Conservation (phyloP, 2,329 filamentous ascomycete genomes). For the Xylaria sp. region DNA sequence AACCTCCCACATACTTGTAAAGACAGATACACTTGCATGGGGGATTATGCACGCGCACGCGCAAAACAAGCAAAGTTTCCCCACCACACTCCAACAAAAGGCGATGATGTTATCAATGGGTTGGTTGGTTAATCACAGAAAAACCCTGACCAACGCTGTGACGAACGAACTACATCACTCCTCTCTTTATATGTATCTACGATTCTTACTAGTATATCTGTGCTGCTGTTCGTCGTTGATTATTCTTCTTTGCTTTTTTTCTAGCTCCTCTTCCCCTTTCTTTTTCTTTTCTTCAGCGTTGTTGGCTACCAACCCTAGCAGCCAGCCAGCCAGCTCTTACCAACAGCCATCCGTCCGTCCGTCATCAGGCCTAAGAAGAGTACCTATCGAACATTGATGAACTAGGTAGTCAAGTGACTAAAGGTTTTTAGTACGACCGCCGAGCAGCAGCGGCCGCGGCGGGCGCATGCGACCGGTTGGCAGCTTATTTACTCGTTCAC, state of each 20-base stretch:
- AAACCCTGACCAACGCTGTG: slow-evolving; percentile 4
- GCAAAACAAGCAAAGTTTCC: slow-evolving; percentile 29
- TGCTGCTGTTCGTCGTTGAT: slow-evolving; percentile 16
- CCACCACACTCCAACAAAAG: slow-evolving; percentile 30
- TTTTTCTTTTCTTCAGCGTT: neutral
- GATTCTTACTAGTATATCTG: slow-evolving; percentile 1
- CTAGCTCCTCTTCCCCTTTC: slow-evolving; percentile 3
- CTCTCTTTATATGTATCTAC: slow-evolving; percentile 1
- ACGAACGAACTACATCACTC: neutral
- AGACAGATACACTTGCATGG: slow-evolving; percentile 28
- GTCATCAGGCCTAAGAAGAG: neutral
- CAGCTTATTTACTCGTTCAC: slow-evolving; percentile 28
- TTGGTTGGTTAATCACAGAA: slow-evolving; percentile 13
- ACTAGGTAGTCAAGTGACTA: slow-evolving; percentile 27
- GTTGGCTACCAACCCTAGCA: neutral
- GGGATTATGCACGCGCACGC: slow-evolving; percentile 33
- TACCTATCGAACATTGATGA: neutral
- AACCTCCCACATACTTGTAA: slow-evolving; percentile 25
- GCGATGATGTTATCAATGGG: slow-evolving; percentile 26
- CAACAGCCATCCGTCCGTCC: slow-evolving; percentile 9
- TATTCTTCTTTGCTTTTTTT: neutral
- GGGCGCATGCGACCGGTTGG: slow-evolving; percentile 17
- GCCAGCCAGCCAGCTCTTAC: neutral
- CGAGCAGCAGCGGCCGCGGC: neutral
- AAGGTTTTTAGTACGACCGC: slow-evolving; percentile 17